Evolutionary conservation across 495 filamentous ascomycete species (phyloP), one percentile per base, ranked within the genome.

Genomic region (Evansstolkia leycettana): DNA sequence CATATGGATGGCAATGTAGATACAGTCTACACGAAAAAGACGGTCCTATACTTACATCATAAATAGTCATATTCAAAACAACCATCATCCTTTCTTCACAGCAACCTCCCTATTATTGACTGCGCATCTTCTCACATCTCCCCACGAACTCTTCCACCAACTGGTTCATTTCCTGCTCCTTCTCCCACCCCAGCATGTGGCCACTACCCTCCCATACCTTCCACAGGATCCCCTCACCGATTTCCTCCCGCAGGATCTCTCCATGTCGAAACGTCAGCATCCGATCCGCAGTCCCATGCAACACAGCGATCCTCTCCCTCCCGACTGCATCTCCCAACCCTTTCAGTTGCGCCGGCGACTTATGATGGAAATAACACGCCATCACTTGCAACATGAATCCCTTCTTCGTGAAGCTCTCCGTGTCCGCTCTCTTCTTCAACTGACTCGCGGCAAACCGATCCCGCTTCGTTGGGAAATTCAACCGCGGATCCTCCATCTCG

Each of bases 391-490:
- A 60, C 23, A 92, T 42, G 51, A 88, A 85, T 2, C 82, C 82
- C 26, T 65, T 68, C 30, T 67, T 62, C 0, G 69, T 70, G 43
- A 81, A 85, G 5, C 55, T 59, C 0, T 57, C 48, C 7, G 45
- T 43, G 33, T 82, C 61, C 15, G 54, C 50, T 7, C 79, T 67
- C 52, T 89, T 89, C 28, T 49, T 56, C 38, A 90, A 39, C 51
- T 89, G 81, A 34, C 81, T 74, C 5, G 85, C 84, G 0, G 78
- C 73, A 48, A 84, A 88, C 23, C 84, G 72, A 51, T 87, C 78
- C 24, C 73, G 82, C 49, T 85, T 88, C 35, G 65, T 85, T 2
- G 68, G 65, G 58, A 87, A 93, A 2, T 58, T 61, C 15, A 43
- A 51, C 31, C 67, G 66, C 0, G 50, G 39, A 15, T 15, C 28